Conservation (phyloP, 2,329 filamentous ascomycete species). For the Fusarium setosum region DNA sequence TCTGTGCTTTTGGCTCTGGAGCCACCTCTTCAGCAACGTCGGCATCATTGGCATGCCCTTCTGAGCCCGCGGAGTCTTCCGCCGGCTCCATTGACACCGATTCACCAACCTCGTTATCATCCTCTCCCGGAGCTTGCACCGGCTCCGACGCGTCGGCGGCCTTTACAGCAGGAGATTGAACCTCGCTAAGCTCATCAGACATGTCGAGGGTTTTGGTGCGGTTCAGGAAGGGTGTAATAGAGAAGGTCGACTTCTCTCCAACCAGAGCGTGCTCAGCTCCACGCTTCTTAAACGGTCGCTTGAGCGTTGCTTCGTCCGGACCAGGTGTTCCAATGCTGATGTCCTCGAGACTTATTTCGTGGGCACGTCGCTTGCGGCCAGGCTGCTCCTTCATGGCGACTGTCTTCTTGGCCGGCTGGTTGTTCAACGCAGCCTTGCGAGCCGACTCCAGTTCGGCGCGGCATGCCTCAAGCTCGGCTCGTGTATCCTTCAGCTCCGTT, state of each 20-base stretch:
- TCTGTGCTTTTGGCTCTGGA: slow-evolving; percentile 40
- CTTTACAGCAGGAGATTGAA: slow-evolving; percentile 37
- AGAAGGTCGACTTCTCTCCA: slow-evolving; percentile 92
- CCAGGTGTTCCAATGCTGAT: slow-evolving; percentile 60
- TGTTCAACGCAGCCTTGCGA: slow-evolving; percentile 25
- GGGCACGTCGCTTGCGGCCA: slow-evolving; percentile 58
- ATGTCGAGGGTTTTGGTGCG: slow-evolving; percentile 67
- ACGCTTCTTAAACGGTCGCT: slow-evolving; percentile 65
- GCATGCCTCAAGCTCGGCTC: slow-evolving; percentile 52
- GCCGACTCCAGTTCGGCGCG: slow-evolving; percentile 55
- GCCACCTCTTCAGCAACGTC: slow-evolving; percentile 14
- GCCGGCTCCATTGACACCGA: slow-evolving; percentile 17
- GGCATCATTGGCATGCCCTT: slow-evolving; percentile 11
- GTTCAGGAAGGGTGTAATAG: slow-evolving; percentile 93
- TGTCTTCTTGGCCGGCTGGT: slow-evolving; percentile 38
- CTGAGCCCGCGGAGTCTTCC: slow-evolving; percentile 14
- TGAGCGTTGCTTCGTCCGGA: slow-evolving; percentile 53
- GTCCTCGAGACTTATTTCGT: slow-evolving; percentile 59
- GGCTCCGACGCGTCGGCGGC: slow-evolving; percentile 21
- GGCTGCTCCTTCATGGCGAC: slow-evolving; percentile 44
- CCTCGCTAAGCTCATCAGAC: slow-evolving; percentile 49
- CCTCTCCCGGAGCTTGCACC: slow-evolving; percentile 51
- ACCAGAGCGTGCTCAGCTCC: slow-evolving; percentile 63
- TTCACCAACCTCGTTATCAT: slow-evolving; percentile 17
- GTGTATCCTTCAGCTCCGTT: slow-evolving; percentile 75